phyloP scores from a whole-genome alignment of 2,329 filamentous ascomycete genomes.

The Pezicula rhizophila region DNA sequence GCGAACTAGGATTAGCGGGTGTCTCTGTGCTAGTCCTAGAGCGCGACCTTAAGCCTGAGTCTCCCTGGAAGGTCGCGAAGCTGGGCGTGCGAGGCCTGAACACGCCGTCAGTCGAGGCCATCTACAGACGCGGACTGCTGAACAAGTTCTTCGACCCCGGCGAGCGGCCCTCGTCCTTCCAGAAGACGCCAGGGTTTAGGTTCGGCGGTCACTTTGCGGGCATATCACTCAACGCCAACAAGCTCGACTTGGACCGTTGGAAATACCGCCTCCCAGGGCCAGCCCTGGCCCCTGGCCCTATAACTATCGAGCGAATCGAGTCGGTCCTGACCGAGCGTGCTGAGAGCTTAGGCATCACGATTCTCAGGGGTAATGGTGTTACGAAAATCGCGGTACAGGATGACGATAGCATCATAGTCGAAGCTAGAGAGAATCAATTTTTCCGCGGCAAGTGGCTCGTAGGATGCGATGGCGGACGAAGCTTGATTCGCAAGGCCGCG shows the following conservation, averaged over 20 bases:
- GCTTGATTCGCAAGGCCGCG: not conserved
- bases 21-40: conserved; percentile 34
- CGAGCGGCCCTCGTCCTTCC: too few species aligned
- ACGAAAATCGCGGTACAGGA: not conserved
- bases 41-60: conserved; percentile 4
- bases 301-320: not conserved
- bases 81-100: not conserved
- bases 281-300: not conserved
- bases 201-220: not conserved
- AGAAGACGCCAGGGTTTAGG: not conserved
- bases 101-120: not conserved
- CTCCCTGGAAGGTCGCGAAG: not conserved
- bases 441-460: not conserved
- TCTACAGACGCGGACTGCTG: not conserved
- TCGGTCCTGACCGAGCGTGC: not conserved
- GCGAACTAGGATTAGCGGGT: conserved; percentile 28
- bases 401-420: not conserved
- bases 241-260: not conserved
- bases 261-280: not conserved
- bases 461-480: not conserved
- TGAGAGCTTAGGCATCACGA: not conserved
- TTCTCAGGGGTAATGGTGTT: not conserved
- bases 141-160: not conserved
- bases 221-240: not conserved
- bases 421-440: not conserved